Percentiles rank a stretch among this genome's conserved stretches.
Conservation (phyloP, 495 filamentous ascomycete species). For the Daldinia grandis region DNA sequence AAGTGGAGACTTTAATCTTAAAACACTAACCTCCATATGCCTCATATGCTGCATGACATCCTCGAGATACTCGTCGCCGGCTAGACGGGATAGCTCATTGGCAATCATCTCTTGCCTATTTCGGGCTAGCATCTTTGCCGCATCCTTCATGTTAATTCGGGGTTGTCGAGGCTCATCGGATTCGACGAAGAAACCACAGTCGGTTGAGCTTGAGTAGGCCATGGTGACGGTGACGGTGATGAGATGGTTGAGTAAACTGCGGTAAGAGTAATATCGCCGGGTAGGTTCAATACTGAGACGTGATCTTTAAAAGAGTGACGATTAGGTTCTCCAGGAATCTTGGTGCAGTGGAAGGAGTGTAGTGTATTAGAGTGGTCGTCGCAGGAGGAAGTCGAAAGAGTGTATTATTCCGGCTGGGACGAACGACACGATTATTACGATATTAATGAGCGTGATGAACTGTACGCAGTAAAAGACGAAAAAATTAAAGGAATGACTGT, state of each 20-base stretch:
- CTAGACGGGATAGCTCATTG: slow-evolving; percentile 82
- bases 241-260: slow-evolving; percentile 29
- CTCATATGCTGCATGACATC: slow-evolving; percentile 94
- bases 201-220: slow-evolving; percentile 69
- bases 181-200: slow-evolving; percentile 86
- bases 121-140: slow-evolving; percentile 74
- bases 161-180: slow-evolving; percentile 65
- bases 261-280: slow-evolving; percentile 32
- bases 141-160: slow-evolving; percentile 70
- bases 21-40: slow-evolving; percentile 82
- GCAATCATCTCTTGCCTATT: slow-evolving; percentile 84
- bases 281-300: slow-evolving; percentile 28
- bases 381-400: slow-evolving; percentile 55
- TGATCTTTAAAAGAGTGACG: slow-evolving; percentile 53
- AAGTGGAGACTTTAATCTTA: slow-evolving; percentile 4
- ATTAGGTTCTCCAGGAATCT: slow-evolving; percentile 63
- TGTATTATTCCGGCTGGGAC: slow-evolving; percentile 53
- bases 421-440: slow-evolving; percentile 56
- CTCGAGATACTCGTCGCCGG: slow-evolving; percentile 88
- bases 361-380: slow-evolving; percentile 49
- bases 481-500: slow-evolving; percentile 58
- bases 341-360: slow-evolving; percentile 45
- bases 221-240: slow-evolving; percentile 65
- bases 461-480: slow-evolving; percentile 47
- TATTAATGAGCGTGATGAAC: slow-evolving; percentile 65